Evolutionary conservation across 371 early-diverging fungal genomes (phyloP), one percentile per base, ranked within the genome.

Genomic region (Apophysomyces ossiformis): DNA sequence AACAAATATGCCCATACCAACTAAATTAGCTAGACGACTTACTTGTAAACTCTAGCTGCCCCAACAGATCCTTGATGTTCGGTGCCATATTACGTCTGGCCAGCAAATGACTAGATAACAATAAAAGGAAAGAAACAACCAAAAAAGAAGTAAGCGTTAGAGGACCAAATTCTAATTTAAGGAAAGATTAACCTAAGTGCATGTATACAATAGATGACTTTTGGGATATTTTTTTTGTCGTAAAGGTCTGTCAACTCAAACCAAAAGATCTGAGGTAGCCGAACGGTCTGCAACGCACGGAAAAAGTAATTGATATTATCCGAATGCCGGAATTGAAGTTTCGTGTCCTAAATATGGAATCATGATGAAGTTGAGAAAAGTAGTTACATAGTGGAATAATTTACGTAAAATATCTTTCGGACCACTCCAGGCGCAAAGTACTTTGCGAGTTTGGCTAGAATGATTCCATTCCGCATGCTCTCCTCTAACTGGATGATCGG

Each of bases 191-290:
- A 41, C 89, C 93, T 96, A 41, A 99, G 89, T 1, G 99, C 99
- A 74, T 99, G 99, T 59, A 99, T 92, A 81, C 99, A 99, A 79
- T 99, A 99, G 67, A 99, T 97, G 13, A 99, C 99, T 75, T 96
- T 96, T 26, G 99, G 99, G 75, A 99, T 94, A 78, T 99, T 99
- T 79, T 99, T 99, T 79, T 94, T 93, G 62, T 99, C 99, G 80
- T 99, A 99, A 12, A 99, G 81, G 81, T 99, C 99, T 0, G 98
- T 95, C 68, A 96, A 80, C 77, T 99, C 99, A 84, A 99, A 99
- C 73, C 94, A 90, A 85, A 99, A 99, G 68, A 94, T 90, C 74
- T 85, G 66, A 5, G 99, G 99, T 15, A 99, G 80, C 2, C 93
- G 91, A 16, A 96, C 89, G 43, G 89, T 85, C 54, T 86, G 79